Base-by-base conservation (phyloP, 2,329 filamentous ascomycete genomes). In the Lachnellula willkommii region DNA sequence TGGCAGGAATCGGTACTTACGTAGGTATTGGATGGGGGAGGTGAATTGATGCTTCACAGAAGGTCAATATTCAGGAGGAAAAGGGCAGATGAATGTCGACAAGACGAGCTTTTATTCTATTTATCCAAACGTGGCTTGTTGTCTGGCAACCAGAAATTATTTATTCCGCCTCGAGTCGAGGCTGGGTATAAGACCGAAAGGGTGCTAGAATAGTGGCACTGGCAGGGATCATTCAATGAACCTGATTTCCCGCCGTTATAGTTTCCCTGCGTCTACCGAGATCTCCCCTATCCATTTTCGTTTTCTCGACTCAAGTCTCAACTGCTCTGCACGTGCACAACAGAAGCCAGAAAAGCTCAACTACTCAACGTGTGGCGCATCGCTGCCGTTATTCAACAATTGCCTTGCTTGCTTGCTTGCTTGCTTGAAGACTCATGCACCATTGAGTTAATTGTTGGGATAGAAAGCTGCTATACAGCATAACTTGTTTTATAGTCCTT, bases 81-180 rank as follows among this genome's bases (percentile, higher is more conserved):
- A 45, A 24, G 20, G 11, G 42, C 24, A 28, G n/a, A 32, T 17
- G 28, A 17, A 5, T 5, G 22, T 14, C 12, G 42, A 45, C 20
- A 3, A 47, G 45, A 45, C 22, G 22, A 40, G 37, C 37, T 24
- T 28, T 35, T 49, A 42, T 22, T 52, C 52, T 57, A 57, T 55
- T 43, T 61, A 54, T 54, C 40, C 37, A 26, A 36, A 32, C 17
- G 11, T n/a, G 15, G 12, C 50, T 36, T 36, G 26, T 39, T 50
- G 45, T 51, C 54, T 57, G 47, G 56, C 32, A 53, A 50, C 52
- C 49, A 26, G 52, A 61, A 61, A 60, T 61, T 58, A 59, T 56
- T 61, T 58, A 59, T 56, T 54, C 59, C 43, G 51, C 51, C 54
- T 47, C 57, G 32, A 58, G 52, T 58, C 56, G 53, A 52, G 50